These are phyloP conservation scores for Blastocladiella emersonii DNA, from an alignment of 371 early-diverging fungal genomes.

Conservation along the genomic window DNA sequence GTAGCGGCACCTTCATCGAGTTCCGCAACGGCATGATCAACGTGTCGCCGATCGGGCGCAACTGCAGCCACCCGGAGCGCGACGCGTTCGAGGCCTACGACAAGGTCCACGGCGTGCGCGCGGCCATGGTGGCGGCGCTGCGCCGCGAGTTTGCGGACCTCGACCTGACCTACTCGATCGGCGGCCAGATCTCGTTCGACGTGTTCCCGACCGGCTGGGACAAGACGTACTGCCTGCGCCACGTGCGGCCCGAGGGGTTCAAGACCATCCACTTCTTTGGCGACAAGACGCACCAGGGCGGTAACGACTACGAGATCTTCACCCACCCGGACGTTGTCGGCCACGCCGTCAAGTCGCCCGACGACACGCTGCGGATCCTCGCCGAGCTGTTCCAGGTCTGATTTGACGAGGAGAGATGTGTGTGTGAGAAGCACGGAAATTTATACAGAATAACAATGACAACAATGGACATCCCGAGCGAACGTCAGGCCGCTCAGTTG, in stretches of 20 bases:
- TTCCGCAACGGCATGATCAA: constrained; percentile 99
- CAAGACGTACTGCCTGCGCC: constrained; percentile 96
- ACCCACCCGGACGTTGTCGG: constrained; percentile 69
- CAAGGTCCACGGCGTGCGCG: constrained; percentile 62
- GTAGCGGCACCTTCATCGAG: constrained; percentile 96
- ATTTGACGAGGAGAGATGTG: no score
- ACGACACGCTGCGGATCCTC: constrained; percentile 78
- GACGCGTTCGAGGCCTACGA: constrained; percentile 90
- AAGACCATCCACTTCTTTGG: constrained; percentile 97
- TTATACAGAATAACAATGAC: no score
- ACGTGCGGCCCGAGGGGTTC: constrained; percentile 79
- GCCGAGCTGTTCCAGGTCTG: constrained; percentile 51
- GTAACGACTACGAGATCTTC: constrained; percentile 99
- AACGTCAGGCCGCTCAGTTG: no score
- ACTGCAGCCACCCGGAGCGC: constrained; percentile 90
- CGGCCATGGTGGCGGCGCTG: constrained; percentile 74
- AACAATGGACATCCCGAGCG: no score
- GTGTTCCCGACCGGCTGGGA: constrained; percentile 99
- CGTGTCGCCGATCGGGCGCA: constrained; percentile 97
- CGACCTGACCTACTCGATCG: constrained; percentile 87
- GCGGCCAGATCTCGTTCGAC: constrained; percentile 99
- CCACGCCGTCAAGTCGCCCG: constrained; percentile 77
- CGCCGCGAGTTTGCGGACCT: constrained; percentile 77
- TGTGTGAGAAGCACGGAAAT: no score
- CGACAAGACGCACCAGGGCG: constrained; percentile 97